Conservation (phyloP, 176 grass and related monocot species). For the Lolium multiflorum region DNA sequence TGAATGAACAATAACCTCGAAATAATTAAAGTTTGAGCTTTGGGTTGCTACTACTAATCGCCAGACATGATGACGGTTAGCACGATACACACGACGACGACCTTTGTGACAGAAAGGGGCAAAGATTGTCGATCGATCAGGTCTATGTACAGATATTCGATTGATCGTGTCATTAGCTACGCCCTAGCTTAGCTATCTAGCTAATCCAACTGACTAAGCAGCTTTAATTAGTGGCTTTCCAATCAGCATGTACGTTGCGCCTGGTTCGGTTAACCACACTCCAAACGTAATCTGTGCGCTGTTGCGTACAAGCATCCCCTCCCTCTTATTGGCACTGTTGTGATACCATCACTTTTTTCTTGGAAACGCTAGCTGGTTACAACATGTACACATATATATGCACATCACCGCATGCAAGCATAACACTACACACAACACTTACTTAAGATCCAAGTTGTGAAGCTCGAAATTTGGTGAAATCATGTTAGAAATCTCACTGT, state of each 20-base stretch:
- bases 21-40: not conserved
- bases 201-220: conserved; percentile 4
- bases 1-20: not conserved
- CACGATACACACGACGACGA: conserved; percentile 30
- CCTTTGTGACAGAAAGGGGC: conserved; percentile 16
- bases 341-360: not conserved
- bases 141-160: not conserved
- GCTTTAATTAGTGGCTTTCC: conserved; percentile 47
- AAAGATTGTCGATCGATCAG: not conserved
- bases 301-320: conserved; percentile 57
- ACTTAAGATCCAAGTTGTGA: too few species aligned
- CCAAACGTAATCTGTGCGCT: conserved; percentile 23
- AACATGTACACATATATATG: too few species aligned
- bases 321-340: not conserved
- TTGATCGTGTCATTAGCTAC: conserved; percentile 34
- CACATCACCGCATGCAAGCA: too few species aligned
- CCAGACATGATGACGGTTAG: conserved; percentile 45
- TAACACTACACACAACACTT: too few species aligned
- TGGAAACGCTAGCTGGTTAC: too few species aligned
- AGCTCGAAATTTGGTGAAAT: too few species aligned
- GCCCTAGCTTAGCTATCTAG: conserved; percentile 6
- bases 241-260: not conserved
- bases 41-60: conserved; percentile 34
- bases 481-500: too few species aligned
- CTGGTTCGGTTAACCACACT: conserved; percentile 29